phyloP scores from a whole-genome alignment of 2,329 filamentous ascomycete genomes.

The Trichoderma polysporum region DNA sequence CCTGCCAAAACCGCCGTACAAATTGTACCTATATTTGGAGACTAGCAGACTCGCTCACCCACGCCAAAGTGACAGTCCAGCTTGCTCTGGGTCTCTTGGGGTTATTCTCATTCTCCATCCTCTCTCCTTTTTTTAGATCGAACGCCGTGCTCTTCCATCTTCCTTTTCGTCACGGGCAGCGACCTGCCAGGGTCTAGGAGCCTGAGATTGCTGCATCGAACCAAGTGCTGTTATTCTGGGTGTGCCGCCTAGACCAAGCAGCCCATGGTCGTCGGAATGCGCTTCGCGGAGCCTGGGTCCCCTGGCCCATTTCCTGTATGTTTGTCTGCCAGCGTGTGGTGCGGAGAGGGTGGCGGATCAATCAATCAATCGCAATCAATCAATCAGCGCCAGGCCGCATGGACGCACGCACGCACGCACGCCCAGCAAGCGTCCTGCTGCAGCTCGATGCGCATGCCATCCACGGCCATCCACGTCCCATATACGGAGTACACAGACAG shows the following conservation, averaged over 20 bases:
- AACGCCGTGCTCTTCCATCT: neutral
- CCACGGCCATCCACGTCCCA: constrained; percentile 17
- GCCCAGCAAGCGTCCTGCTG: constrained; percentile 16
- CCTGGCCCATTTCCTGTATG: constrained; percentile 2
- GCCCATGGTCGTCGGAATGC: constrained; percentile 18
- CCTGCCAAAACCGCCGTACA: neutral
- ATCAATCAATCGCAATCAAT: constrained; percentile 16
- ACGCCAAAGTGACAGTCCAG: neutral
- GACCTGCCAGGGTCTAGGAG: neutral
- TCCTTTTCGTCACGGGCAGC: neutral
- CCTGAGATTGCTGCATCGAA: neutral
- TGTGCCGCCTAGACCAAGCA: neutral
- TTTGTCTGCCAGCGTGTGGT: constrained; percentile 21
- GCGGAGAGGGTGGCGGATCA: constrained; percentile 23
- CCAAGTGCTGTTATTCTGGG: neutral
- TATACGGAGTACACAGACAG: neutral
- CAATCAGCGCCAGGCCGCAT: constrained; percentile 20
- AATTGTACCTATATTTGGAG: constrained; percentile 1
- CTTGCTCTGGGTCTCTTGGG: neutral
- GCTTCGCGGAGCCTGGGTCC: constrained; percentile 21
- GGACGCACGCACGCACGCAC: constrained; percentile 12
- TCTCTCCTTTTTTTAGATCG: neutral
- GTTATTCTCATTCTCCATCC: neutral
- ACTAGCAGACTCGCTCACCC: neutral
- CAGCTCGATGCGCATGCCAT: constrained; percentile 22